Conservation (phyloP, 306 rosid genomes). For the Quercus wislizeni region DNA sequence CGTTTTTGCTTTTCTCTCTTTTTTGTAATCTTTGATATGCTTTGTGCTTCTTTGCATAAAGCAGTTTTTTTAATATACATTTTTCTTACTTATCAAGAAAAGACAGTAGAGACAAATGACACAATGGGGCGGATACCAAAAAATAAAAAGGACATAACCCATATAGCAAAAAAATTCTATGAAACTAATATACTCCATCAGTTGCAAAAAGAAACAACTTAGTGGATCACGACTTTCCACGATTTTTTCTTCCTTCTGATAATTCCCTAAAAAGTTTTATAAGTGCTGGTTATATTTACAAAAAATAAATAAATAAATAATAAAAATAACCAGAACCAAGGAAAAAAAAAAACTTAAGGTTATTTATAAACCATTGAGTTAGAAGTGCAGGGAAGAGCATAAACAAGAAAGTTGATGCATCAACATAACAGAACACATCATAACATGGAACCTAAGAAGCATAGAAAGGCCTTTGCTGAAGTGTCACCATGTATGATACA, state of each 20-base stretch:
- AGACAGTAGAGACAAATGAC: conserved; percentile 10
- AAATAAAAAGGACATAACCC: neutral
- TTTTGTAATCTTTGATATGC: too few relatives aligned
- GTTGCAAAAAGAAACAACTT: neutral
- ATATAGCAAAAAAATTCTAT: neutral
- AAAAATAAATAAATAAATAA: neutral
- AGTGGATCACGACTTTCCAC: neutral
- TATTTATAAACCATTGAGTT: too few relatives aligned
- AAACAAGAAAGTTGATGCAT: neutral
- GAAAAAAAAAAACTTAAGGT: too few relatives aligned
- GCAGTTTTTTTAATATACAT: too few relatives aligned
- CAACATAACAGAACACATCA: neutral
- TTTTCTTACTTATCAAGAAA: conserved; percentile 4
- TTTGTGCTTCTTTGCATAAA: too few relatives aligned
- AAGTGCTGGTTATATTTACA: neutral
- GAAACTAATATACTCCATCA: conserved; percentile 2
- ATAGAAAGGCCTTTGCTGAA: neutral
- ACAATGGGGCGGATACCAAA: neutral
- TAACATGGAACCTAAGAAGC: neutral
- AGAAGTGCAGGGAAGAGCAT: neutral
- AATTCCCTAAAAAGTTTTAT: neutral
- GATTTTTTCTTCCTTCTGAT: neutral
- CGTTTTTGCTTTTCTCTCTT: too few relatives aligned
- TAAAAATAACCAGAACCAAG: too few relatives aligned
- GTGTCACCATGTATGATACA: neutral